Base-by-base conservation (phyloP, 768 basidiomycete species). In the Rhizopogon salebrosus region DNA sequence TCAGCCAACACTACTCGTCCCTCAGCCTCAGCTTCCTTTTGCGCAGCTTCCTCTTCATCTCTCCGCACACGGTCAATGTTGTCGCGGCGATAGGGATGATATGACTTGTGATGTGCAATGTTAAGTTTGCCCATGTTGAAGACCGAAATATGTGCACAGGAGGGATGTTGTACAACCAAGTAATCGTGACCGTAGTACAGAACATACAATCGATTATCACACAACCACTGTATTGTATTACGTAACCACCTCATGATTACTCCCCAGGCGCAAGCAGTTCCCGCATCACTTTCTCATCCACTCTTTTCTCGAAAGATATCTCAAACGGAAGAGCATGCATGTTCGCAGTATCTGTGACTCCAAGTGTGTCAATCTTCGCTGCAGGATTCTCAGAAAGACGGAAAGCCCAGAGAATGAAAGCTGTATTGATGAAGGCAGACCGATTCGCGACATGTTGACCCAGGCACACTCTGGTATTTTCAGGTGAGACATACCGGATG, bases 21-120 rank as follows among this genome's bases (percentile, higher is more conserved):
- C 53, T 90, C 87, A 63, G 87, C 82, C 54, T 80, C 77, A 16
- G 78, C 80, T 57, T 89, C 85, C 56, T 86, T 77, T 36, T 68
- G 69, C 2, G 75, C 71, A 13, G 88, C 91, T 64, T 85, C 87
- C 61, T 88, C 91, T 70, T 93, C 90, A 77, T 93, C 90, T 53
- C 64, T 70, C n/a, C 83, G 73, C 1, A 93, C 89, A 18, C 79
- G 80, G 54, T 90, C 89, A 54, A 92, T 89, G 62, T 93, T 93
- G 65, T 93, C 91, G 39, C 84, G 70, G 36, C 90, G 72, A 63
- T 92, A 92, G 0, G 90, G 90, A 58, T 93, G 90, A 66, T 92
- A 92, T 1, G 89, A 91, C 64, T 93, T 93, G 75, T 92, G 90
- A 66, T 92, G 90, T 11, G 90, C 90, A 65, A 92, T 92, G 64